Evolutionary conservation across 805 yeast species (phyloP), one percentile per base, ranked within the genome.

Genomic region (Lachancea waltii): DNA sequence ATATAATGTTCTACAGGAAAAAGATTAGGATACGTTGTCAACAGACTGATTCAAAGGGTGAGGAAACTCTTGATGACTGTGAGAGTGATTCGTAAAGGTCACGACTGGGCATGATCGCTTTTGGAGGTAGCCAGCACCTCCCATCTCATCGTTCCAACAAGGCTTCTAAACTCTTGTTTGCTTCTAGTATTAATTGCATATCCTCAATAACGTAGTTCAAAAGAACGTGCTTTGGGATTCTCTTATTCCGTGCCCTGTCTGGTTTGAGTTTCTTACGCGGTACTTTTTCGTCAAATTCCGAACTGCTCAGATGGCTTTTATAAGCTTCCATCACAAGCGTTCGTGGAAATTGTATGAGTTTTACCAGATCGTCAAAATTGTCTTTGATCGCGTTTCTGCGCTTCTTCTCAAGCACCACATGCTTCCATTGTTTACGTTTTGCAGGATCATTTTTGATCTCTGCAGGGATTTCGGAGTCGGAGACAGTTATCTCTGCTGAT

Each of bases 141-240:
- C 13, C 26, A 23, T 5, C 16, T 16, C 13, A 27, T 19, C 30
- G n/a, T 10, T 30, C 17, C 18, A 26, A 19, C 36, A 30, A n/a
- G 30, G 31, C 35, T 33, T 53, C 58, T 32, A 61, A 40, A 18
- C 42, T 42, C 22, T 46, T 44, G 42, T 62, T 62, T 13, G 63
- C 63, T 17, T 33, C 42, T 5, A 46, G 30, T 1, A 62, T 33
- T 17, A 44, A 38, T 26, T 49, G 50, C 13, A 62, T 53, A 36
- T 62, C 66, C 20, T 58, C 51, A 7, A 60, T 49, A 11, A 60
- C 43, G 30, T 45, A 50, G 22, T 44, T 52, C 30, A 62, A 44
- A n/a, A 55, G 38, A 3, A 49, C 45, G 41, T 59, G 53, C 35
- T 61, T 61, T n/a, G 64, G 58, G 15, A 57, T 48, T 36, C 65